Conservation (phyloP, 2,329 filamentous ascomycete species). For the Aureobasidium vineae region DNA sequence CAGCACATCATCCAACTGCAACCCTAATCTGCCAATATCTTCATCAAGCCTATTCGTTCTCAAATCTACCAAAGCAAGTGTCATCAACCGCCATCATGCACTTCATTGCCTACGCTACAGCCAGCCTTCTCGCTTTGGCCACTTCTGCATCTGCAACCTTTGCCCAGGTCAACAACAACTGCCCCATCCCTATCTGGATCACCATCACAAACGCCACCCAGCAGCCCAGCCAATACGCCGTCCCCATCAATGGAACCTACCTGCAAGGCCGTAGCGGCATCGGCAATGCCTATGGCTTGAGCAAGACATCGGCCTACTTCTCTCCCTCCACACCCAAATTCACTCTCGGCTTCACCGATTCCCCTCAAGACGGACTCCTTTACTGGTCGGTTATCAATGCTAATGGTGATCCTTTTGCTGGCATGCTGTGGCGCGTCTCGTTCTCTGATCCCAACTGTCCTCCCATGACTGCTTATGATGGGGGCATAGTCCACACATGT, state of each 20-base stretch:
- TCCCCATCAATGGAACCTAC: slow-evolving; percentile 32
- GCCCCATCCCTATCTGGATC: slow-evolving; percentile 33
- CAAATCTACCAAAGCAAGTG: not conserved
- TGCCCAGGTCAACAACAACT: slow-evolving; percentile 34
- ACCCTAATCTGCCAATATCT: not conserved
- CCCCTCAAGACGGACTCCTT: slow-evolving; percentile 28
- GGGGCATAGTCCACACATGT: slow-evolving; percentile 25
- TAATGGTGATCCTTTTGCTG: slow-evolving; percentile 34
- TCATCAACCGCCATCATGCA: slow-evolving; percentile 30
- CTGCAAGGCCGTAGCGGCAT: slow-evolving; percentile 30
- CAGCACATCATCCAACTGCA: not conserved
- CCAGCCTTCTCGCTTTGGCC: slow-evolving; percentile 27
- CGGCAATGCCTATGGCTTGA: slow-evolving; percentile 37
- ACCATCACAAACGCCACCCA: slow-evolving; percentile 33
- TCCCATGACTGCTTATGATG: slow-evolving; percentile 23
- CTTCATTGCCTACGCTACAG: slow-evolving; percentile 26
- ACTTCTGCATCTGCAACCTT: slow-evolving; percentile 29
- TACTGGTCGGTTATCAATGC: slow-evolving; percentile 36
- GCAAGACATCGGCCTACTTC: slow-evolving; percentile 34
- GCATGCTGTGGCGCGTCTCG: slow-evolving; percentile 31
- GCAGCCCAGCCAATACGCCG: slow-evolving; percentile 27
- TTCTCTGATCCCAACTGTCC: slow-evolving; percentile 21
- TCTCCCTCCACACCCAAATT: slow-evolving; percentile 31
- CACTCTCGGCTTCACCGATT: slow-evolving; percentile 33
- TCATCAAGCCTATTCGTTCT: not conserved